Conservation (phyloP, 164 flowering plant genomes). For the Annona cherimola region DNA sequence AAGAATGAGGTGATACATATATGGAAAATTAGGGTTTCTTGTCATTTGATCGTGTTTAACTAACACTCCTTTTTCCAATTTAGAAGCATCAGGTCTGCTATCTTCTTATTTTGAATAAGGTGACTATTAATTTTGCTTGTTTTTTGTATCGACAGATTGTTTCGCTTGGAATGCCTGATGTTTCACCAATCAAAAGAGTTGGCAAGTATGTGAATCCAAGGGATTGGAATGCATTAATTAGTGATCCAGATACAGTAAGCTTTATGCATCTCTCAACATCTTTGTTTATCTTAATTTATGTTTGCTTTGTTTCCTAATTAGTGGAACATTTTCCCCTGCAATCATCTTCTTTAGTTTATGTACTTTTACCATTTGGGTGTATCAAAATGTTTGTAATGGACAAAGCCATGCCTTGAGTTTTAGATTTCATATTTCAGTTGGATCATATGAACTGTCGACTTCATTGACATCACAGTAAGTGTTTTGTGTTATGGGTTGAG, state of each 20-base stretch:
- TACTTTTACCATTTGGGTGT: neutral
- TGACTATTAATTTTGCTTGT: neutral
- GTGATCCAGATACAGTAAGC: conserved; percentile 82
- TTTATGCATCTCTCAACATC: neutral
- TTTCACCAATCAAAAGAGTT: conserved; percentile 77
- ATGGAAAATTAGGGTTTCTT: neutral
- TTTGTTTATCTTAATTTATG: too few species aligned
- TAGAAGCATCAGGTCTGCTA: neutral
- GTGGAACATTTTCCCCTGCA: neutral
- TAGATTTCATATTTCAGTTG: too few species aligned
- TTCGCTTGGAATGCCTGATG: conserved; percentile 85
- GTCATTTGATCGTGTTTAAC: neutral
- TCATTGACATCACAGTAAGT: too few species aligned
- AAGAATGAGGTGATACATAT: conserved; percentile 75
- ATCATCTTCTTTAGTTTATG: neutral
- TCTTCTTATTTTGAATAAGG: neutral
- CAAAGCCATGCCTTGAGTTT: too few species aligned
- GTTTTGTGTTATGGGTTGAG: too few species aligned
- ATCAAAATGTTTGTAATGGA: too few species aligned
- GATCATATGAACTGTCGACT: too few species aligned
- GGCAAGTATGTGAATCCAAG: conserved; percentile 76
- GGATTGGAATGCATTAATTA: conserved; percentile 82
- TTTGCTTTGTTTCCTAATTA: neutral
- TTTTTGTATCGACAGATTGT: conserved; percentile 58
- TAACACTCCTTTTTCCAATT: neutral